A percentile compares a stretch with the other conserved stretches of the same genome.
Conservation (phyloP, 352 stramenopile genomes). For the Globisporangium irregulare region DNA sequence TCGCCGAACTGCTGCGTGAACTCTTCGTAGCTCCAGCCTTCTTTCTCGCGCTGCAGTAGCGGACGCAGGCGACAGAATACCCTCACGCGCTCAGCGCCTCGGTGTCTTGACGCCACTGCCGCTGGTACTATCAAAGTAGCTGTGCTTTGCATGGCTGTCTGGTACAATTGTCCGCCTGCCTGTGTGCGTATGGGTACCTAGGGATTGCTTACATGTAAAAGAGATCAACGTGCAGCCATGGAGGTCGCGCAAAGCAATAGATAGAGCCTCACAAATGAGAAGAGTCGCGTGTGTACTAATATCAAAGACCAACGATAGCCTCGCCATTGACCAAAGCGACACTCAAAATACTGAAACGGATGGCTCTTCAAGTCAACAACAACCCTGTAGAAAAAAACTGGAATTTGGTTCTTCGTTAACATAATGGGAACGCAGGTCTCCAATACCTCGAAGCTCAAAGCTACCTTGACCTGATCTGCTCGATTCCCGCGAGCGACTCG, state of each 20-base stretch:
- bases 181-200: not conserved
- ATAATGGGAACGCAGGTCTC: too few species aligned
- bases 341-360: too few species aligned
- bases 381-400: too few species aligned
- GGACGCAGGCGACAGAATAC: conserved; percentile 66
- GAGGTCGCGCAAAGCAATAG: too few species aligned
- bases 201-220: too few species aligned
- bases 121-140: too few species aligned
- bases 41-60: conserved; percentile 53
- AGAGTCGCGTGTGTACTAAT: too few species aligned
- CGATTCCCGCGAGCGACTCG: not conserved
- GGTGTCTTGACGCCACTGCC: not conserved
- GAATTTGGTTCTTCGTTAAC: not conserved
- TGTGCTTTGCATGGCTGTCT: conserved; percentile 1
- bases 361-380: too few species aligned
- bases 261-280: too few species aligned
- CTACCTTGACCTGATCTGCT: not conserved
- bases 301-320: too few species aligned
- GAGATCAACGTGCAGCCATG: too few species aligned
- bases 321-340: too few species aligned
- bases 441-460: not conserved
- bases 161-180: not conserved
- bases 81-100: conserved; percentile 46
- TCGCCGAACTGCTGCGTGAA: conserved; percentile 33
- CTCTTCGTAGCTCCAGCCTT: conserved; percentile 63